These are phyloP conservation scores for Solanum etuberosum DNA, from an alignment of 257 asterid species.

Conservation along the genomic window DNA sequence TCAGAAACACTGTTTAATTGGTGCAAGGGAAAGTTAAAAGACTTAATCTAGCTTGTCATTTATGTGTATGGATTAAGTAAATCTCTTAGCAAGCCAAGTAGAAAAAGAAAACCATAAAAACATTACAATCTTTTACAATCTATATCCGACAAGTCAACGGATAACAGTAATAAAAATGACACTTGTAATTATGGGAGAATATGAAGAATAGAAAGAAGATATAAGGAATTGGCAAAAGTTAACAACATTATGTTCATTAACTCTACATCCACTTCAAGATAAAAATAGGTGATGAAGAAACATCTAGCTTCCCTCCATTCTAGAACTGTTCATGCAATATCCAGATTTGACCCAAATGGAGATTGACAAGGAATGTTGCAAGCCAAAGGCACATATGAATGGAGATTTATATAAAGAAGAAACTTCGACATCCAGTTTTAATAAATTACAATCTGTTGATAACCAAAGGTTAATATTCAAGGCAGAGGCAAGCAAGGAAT, in stretches of 20 bases:
- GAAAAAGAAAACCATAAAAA: neutral
- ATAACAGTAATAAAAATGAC: neutral
- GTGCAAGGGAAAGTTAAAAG: neutral
- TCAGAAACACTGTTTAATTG: neutral
- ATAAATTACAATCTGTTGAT: neutral
- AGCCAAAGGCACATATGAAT: neutral
- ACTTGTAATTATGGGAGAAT: neutral
- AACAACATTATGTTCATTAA: neutral
- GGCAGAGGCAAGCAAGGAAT: neutral
- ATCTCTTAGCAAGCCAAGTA: neutral
- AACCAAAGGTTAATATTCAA: neutral
- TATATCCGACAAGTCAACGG: neutral
- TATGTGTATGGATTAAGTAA: neutral
- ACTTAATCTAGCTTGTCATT: neutral
- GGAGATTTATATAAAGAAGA: neutral
- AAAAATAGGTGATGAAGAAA: neutral
- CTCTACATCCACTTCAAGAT: neutral
- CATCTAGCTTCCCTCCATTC: neutral
- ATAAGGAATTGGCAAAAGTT: neutral
- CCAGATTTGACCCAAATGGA: neutral
- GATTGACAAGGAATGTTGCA: neutral
- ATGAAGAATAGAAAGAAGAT: neutral
- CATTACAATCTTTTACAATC: neutral
- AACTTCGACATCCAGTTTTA: neutral
- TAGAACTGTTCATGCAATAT: neutral